Conservation (phyloP, 1,139 yeast species). For the Suhomyces guaymorum region DNA sequence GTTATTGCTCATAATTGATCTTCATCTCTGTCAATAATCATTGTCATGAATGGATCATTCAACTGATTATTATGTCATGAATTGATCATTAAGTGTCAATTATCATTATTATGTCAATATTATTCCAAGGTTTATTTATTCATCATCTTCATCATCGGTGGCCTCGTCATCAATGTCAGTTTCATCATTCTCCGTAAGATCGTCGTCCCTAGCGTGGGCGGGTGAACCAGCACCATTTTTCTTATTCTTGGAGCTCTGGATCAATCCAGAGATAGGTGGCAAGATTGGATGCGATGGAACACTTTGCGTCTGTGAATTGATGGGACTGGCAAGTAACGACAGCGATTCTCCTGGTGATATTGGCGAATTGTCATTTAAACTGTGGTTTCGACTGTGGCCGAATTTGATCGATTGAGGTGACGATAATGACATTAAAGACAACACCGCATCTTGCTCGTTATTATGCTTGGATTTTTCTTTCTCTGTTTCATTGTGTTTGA, state of each 20-base stretch:
- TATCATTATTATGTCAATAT: slow-evolving; percentile 1
- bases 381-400: slow-evolving; percentile 34
- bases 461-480: slow-evolving; percentile 13
- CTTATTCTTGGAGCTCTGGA: slow-evolving; percentile 5
- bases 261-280: slow-evolving; percentile 36
- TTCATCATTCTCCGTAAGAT: slow-evolving; percentile 30
- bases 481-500: slow-evolving; percentile 10
- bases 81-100: neutral
- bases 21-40: no score
- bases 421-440: slow-evolving; percentile 47
- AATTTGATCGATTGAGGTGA: slow-evolving; percentile 43
- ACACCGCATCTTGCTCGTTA: slow-evolving; percentile 47
- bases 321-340: slow-evolving; percentile 26
- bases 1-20: no score
- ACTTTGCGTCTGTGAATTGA: slow-evolving; percentile 11
- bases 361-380: slow-evolving; percentile 27
- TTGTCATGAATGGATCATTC: no score
- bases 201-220: slow-evolving; percentile 19
- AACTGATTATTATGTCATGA: neutral
- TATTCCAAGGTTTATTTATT: no score
- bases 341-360: slow-evolving; percentile 20
- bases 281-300: slow-evolving; percentile 21
- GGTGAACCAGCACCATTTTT: slow-evolving; percentile 6
- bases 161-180: slow-evolving; percentile 28
- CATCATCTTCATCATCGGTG: slow-evolving; percentile 14